Evolutionary conservation across 352 stramenopile species (phyloP).

Genomic region (Hyaloperonospora arabidopsidis): DNA sequence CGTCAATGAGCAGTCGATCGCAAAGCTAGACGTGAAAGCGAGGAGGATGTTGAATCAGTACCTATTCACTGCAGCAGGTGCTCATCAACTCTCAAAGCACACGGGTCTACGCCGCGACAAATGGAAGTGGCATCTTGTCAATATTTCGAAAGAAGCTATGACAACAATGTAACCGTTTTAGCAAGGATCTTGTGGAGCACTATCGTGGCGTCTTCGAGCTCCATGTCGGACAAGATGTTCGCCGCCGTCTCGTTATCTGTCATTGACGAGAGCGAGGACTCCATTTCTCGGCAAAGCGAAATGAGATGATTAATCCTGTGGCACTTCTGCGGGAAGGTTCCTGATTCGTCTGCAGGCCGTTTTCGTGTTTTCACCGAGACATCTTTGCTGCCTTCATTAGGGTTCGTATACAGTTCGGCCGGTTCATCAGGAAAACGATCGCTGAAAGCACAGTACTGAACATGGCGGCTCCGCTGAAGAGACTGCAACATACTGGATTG

Average conservation of each 20-base stretch:
- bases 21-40: too few relatives aligned
- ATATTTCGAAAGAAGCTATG: too few relatives aligned
- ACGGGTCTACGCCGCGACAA: too few relatives aligned
- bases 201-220: neutral
- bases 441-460: slow-evolving; percentile 11
- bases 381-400: slow-evolving; percentile 3
- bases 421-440: slow-evolving; percentile 26
- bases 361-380: slow-evolving; percentile 5
- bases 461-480: slow-evolving; percentile 5
- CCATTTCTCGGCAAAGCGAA: slow-evolving; percentile 36
- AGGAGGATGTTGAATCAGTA: too few relatives aligned
- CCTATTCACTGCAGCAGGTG: too few relatives aligned
- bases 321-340: slow-evolving; percentile 13
- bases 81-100: too few relatives aligned
- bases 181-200: too few relatives aligned
- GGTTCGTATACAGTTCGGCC: slow-evolving; percentile 11
- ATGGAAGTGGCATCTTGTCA: too few relatives aligned
- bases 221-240: slow-evolving; percentile 25
- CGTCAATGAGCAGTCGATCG: too few relatives aligned
- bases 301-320: slow-evolving; percentile 27
- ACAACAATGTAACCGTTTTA: too few relatives aligned
- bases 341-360: slow-evolving; percentile 9
- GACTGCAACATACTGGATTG: slow-evolving; percentile 8
- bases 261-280: slow-evolving; percentile 33
- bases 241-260: slow-evolving; percentile 20